Percentiles rank a stretch among this genome's conserved stretches.
These are phyloP conservation scores for Penicillium brasilianum DNA, from an alignment of 2,329 filamentous ascomycete genomes.

Conservation along the genomic window DNA sequence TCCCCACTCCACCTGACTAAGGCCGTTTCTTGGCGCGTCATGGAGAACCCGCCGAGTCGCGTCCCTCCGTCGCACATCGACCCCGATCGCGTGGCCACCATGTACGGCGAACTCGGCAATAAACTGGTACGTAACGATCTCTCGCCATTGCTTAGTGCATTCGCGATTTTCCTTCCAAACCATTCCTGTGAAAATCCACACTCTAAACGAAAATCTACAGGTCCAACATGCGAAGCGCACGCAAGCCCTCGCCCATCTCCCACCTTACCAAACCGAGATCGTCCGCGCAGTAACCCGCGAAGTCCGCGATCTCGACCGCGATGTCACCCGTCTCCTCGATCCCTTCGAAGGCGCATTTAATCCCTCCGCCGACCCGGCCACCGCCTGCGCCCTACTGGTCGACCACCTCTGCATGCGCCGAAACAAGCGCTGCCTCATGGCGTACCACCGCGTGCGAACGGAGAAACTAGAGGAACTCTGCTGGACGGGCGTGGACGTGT, in stretches of 20 bases:
- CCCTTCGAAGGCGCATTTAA: constrained; percentile 86
- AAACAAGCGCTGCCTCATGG: constrained; percentile 93
- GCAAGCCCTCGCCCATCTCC: constrained; percentile 81
- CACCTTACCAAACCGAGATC: constrained; percentile 89
- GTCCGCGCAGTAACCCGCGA: constrained; percentile 87
- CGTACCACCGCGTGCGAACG: constrained; percentile 87
- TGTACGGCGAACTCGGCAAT: constrained; percentile 88
- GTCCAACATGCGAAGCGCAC: constrained; percentile 96
- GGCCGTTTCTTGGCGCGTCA: constrained; percentile 29
- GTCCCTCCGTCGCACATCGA: constrained; percentile 22
- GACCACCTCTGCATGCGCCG: constrained; percentile 94
- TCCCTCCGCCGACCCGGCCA: constrained; percentile 78
- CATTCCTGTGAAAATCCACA: background rate
- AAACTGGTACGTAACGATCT: constrained; percentile 68
- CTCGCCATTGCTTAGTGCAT: no score
- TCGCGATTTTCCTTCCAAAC: background rate
- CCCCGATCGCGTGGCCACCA: constrained; percentile 46
- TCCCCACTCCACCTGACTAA: constrained; percentile 32
- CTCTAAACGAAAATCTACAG: constrained; percentile 51
- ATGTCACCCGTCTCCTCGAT: constrained; percentile 77
- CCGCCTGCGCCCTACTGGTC: constrained; percentile 86
- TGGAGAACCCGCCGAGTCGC: constrained; percentile 27
- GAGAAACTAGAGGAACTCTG: constrained; percentile 93
- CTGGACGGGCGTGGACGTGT: constrained; percentile 85
- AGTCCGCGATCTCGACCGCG: constrained; percentile 89